phyloP scores from a whole-genome alignment of 495 filamentous ascomycete species.

The Polyplosphaeria fusca region DNA sequence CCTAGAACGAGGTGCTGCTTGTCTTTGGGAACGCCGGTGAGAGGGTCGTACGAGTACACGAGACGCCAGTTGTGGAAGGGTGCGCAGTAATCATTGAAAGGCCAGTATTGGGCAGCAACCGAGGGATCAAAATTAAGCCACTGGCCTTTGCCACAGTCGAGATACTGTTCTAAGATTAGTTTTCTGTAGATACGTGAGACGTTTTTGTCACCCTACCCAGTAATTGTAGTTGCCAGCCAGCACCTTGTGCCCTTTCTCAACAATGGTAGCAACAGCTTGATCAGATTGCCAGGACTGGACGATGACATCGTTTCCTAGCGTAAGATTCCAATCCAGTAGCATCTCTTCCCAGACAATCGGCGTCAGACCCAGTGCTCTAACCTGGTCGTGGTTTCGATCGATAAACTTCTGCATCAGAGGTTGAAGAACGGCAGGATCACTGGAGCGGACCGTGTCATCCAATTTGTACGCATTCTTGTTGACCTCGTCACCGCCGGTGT shows the following conservation, averaged over 20 bases:
- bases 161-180: constrained; percentile 51
- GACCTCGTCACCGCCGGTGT: constrained; percentile 81
- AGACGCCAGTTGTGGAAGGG: constrained; percentile 74
- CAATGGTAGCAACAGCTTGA: constrained; percentile 51
- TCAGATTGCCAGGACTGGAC: constrained; percentile 72
- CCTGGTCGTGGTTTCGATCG: constrained; percentile 58
- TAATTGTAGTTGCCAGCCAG: constrained; percentile 72
- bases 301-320: constrained; percentile 58
- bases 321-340: constrained; percentile 70
- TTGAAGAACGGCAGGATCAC: constrained; percentile 56
- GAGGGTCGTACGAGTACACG: constrained; percentile 73
- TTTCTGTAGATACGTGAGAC: background rate
- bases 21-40: constrained; percentile 54
- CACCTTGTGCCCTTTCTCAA: constrained; percentile 60
- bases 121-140: constrained; percentile 64
- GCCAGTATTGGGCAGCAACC: constrained; percentile 50
- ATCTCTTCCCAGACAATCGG: constrained; percentile 84
- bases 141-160: constrained; percentile 76
- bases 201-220: constrained; percentile 52
- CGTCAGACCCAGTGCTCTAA: constrained; percentile 56
- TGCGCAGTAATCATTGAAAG: constrained; percentile 72
- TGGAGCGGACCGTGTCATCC: constrained; percentile 67
- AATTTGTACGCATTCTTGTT: constrained; percentile 68
- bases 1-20: constrained; percentile 64
- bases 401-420: constrained; percentile 71